These are phyloP conservation scores for Fusarium sp. DNA, from an alignment of 2,329 filamentous ascomycete species.

Conservation along the genomic window DNA sequence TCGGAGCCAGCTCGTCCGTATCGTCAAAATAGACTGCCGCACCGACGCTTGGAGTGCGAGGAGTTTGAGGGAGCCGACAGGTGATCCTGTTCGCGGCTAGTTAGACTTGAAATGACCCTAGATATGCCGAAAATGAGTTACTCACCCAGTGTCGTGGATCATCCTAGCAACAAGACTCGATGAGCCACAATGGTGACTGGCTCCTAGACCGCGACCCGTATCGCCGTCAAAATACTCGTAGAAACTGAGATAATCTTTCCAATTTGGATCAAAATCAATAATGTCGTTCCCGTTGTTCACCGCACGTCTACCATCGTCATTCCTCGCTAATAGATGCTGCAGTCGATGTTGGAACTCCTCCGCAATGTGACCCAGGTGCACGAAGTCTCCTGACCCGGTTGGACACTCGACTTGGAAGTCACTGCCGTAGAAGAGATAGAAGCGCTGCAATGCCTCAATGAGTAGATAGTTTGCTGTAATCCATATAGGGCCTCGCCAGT, in stretches of 20 bases:
- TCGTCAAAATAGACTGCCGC: slow-evolving; percentile 98
- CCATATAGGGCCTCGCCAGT: slow-evolving; percentile 98
- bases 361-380: slow-evolving; percentile 97
- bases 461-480: slow-evolving; percentile 95
- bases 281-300: slow-evolving; percentile 90
- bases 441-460: slow-evolving; percentile 91
- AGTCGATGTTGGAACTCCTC: slow-evolving; percentile 96
- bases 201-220: slow-evolving; percentile 88
- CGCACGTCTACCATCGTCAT: slow-evolving; percentile 88
- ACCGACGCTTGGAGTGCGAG: slow-evolving; percentile 85
- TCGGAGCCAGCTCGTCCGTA: slow-evolving; percentile 44
- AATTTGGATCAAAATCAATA: slow-evolving; percentile 92
- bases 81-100: slow-evolving; percentile 76
- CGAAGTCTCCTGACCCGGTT: slow-evolving; percentile 91
- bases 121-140: slow-evolving; percentile 23
- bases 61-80: slow-evolving; percentile 93
- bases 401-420: slow-evolving; percentile 93
- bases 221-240: slow-evolving; percentile 98
- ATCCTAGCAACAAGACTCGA: slow-evolving; percentile 95
- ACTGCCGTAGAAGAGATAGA: slow-evolving; percentile 96
- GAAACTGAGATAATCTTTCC: slow-evolving; percentile 91
- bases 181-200: slow-evolving; percentile 97
- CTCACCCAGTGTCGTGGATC: slow-evolving; percentile 97
- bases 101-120: background rate
- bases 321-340: slow-evolving; percentile 90